Base-by-base conservation (phyloP, 2,329 filamentous ascomycete genomes). In the Colletotrichum scovillei region DNA sequence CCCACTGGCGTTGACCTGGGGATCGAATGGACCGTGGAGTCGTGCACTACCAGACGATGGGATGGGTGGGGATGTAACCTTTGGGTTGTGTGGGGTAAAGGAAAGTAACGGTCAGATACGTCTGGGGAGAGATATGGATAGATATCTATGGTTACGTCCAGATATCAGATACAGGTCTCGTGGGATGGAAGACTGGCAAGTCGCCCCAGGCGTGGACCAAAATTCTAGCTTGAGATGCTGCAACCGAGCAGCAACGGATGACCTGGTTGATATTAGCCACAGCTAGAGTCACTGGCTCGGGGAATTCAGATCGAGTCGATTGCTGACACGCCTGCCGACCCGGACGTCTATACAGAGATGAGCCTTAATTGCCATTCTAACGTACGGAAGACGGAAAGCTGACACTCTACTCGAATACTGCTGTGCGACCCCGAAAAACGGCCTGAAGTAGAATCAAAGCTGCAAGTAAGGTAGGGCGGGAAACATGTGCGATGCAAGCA, bases 1-100 rank as follows among this genome's bases (percentile, higher is more conserved):
- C 19, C 16, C 38, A 19, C 16, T 3, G 16, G 4, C 16, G 38
- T 46, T 46, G 38, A 5, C 38, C 16, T 46, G 42, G 19, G 42
- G 42, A 55, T 24, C 22, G 52, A 55, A 55, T 28, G 52, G 52
- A 55, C 24, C 42, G 42, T 46, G 42, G 38, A 42, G 38, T 7
- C 16, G 7, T 19, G 19, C 30, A 30, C 30, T 30, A 30, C 28
- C 28, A 30, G 22, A 55, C 22, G 52, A 16, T 42, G 38, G 38
- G 38, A 42, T 16, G 22, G 4, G 52, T 32, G 62, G 62, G 30
- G 24, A 64, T 55, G 62, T 64, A 65, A 65, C 63, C 49, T 42
- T 56, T 56, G 49, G 5, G 8, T 19, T 16, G 62, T 55, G 46
- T 38, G 62, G 60, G 60, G 46, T 35, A 63, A 63, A 4, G 28